Conservation (phyloP, 75 land plant species). For the Cryptomeria japonica region DNA sequence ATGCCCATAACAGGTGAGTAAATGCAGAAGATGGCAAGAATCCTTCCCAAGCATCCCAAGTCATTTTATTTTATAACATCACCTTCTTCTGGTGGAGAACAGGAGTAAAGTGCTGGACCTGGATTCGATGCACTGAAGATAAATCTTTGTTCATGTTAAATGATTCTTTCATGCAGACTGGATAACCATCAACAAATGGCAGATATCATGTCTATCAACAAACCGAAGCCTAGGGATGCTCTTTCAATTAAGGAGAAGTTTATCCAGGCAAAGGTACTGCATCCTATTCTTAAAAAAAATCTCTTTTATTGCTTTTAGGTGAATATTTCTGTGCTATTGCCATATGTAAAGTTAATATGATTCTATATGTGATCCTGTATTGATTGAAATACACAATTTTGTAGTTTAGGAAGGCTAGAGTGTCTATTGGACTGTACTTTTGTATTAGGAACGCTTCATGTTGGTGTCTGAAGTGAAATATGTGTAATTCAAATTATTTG, state of each 20-base stretch:
- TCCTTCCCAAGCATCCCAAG: background rate
- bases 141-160: constrained; percentile 11
- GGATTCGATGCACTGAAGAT: constrained; percentile 16
- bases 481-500: background rate
- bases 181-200: constrained; percentile 22
- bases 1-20: constrained; percentile 9
- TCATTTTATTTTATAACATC: constrained; percentile 4
- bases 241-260: constrained; percentile 72
- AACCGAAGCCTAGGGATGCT: constrained; percentile 73
- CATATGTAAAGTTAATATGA: background rate
- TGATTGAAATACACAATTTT: background rate
- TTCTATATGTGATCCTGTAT: background rate
- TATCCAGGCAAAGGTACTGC: constrained; percentile 80
- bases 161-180: constrained; percentile 30
- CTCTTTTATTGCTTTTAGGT: background rate
- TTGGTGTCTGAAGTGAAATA: background rate
- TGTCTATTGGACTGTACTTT: background rate
- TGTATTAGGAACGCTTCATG: background rate
- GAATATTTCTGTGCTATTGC: background rate
- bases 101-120: constrained; percentile 13
- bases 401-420: background rate
- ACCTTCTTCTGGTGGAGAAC: constrained; percentile 10
- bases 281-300: background rate
- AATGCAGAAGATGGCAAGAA: background rate
- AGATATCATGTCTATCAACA: constrained; percentile 18